These are phyloP conservation scores for Aeschynomene evenia DNA, from an alignment of 306 rosid genomes.

Conservation along the genomic window DNA sequence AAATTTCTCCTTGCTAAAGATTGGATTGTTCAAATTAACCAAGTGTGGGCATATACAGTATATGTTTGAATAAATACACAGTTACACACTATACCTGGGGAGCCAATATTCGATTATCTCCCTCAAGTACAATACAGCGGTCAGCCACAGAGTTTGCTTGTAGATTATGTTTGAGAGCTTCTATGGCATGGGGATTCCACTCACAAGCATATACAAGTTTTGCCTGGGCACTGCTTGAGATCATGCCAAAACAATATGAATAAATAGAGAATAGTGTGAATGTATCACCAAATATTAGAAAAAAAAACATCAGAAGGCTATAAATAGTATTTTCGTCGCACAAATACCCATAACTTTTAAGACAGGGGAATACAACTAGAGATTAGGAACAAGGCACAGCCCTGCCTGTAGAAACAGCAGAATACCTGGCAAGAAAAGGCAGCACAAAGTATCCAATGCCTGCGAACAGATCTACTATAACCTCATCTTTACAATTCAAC, in stretches of 20 bases:
- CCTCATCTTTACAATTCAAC: slow-evolving; percentile 65
- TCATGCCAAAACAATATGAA: slow-evolving; percentile 25
- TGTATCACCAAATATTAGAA: not conserved
- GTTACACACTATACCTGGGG: slow-evolving; percentile 57
- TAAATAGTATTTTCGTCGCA: not conserved
- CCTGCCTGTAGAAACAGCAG: slow-evolving; percentile 6
- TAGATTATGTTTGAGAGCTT: slow-evolving; percentile 73
- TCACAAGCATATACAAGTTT: slow-evolving; percentile 90
- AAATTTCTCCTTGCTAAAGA: slow-evolving; percentile 3
- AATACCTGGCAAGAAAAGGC: slow-evolving; percentile 92
- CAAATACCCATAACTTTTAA: not conserved
- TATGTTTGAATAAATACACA: slow-evolving; percentile 12
- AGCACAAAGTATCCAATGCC: slow-evolving; percentile 94
- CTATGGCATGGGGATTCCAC: slow-evolving; percentile 87
- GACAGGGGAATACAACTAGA: not conserved
- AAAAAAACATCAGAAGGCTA: slow-evolving; percentile 1
- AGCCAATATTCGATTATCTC: slow-evolving; percentile 81
- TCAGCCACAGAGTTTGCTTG: slow-evolving; percentile 64
- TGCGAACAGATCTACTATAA: slow-evolving; percentile 81
- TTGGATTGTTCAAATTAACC: not conserved
- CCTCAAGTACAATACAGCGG: slow-evolving; percentile 73
- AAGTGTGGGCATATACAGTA: not conserved
- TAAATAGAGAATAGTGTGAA: not conserved
- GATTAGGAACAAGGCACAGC: slow-evolving; percentile 18
- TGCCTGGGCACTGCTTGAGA: slow-evolving; percentile 76